Evolutionary conservation across 2,329 filamentous ascomycete genomes (phyloP), one percentile per base, ranked within the genome.

Genomic region (Huntiella bhutanensis): DNA sequence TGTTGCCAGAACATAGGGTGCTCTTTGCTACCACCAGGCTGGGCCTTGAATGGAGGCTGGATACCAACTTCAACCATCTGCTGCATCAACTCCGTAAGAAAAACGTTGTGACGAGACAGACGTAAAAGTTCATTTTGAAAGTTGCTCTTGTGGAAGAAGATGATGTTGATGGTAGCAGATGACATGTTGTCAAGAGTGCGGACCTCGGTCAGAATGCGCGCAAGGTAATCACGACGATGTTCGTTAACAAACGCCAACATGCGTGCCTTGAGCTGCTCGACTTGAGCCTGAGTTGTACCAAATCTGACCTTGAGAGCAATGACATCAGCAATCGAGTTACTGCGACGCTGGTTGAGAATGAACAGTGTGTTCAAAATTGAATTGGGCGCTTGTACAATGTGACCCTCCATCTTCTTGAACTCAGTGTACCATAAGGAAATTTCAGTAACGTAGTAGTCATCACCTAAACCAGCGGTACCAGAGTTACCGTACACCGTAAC

Each of bases 401-500:
- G 87, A 2, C 88, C 88, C 61, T 95, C 81, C 82, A 95, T 88
- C 68, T 95, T 95, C 70, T 95, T 95, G 67, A 95, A 95, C 57
- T 95, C 88, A 11, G 88, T 96, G 59, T 91, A 96, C 12, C 95
- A 70, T 1, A 96, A 70, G 1, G 85, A 82, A 47, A 96, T 92
- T 57, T 94, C 84, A 46, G 92, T 93, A 46, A 96, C 87, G 53
- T 93, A 95, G 62, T 94, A 96, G 56, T 95, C 88, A 55, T 95
- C 88, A 40, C 87, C 87, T 33, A 71, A 74, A 57, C 85, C 70
- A 12, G 70, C 59, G n/a, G 77, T 71, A 51, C 88, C 88, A 0
- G 85, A 85, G 55, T 86, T 92, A 46, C 87, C 87, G 56, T 95
- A 95, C 15, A 96, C 75, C 1, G 81, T 84, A 5, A 96, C 84